Evolutionary conservation across 169 alveolate species (phyloP), one percentile per base, ranked within the genome.

Genomic region (Sarcocystis neurona): DNA sequence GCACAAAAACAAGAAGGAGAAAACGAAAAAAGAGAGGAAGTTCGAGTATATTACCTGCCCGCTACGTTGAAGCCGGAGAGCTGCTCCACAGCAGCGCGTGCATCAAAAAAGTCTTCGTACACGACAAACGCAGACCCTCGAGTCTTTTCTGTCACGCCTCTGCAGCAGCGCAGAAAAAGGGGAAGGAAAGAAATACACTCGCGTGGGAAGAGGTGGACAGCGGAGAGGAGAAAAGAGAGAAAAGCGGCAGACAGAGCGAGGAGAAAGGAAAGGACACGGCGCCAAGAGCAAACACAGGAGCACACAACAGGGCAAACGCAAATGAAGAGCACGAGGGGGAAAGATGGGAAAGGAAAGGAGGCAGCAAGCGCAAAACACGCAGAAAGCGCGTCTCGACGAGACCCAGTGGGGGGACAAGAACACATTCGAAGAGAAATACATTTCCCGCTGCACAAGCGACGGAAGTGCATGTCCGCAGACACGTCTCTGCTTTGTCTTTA

Each of bases 31-130:
- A 50, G 72, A 32, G 32, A 60, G 50, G 15, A 20, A 37, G 10
- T 6, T 37, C 0, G 30, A 10, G 41, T 74, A 0, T 27, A 30
- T 46, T 66, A 89, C 96, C 98, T 96, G 56, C 99, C 99, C 1
- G 99, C 99, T 41, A 99, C 99, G 93, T 99, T 97, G 95, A 99
- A 97, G 18, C 99, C 99, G 34, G 98, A 96, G 75, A 99, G 96
- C 92, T 98, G 99, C 72, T 98, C 99, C 56, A 98, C 97, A n/a
- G 99, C 99, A 89, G 96, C 98, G 92, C 97, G 98, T 20, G 99
- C 94, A 37, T 98, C 99, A 84, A 96, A 97, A 63, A 98, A 97
- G 93, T 99, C 99, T 82, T 99, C 99, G 95, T 98, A 99, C 18
- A 98, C 99, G 39, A 98, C 99, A 92, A 75, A 63, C 1, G 92